phyloP scores from a whole-genome alignment of 1,284 basidiomycete species.

The Leccinum huronense region DNA sequence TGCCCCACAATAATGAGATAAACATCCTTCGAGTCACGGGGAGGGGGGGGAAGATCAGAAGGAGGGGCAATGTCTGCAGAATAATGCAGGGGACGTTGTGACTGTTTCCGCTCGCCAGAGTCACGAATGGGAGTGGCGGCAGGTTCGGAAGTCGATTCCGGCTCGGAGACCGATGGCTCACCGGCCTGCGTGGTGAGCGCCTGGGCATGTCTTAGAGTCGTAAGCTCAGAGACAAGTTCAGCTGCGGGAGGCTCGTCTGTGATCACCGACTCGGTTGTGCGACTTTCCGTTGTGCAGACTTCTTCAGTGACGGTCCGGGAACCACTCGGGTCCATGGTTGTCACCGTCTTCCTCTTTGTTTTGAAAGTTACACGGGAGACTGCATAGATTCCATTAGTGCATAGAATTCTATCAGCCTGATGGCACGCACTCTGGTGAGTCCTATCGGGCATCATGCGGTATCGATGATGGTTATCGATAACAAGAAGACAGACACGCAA shows the following conservation, averaged over 20 bases:
- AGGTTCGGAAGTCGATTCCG: not conserved
- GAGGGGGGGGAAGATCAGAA: not conserved
- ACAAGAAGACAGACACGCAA: not conserved
- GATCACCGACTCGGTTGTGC: not conserved
- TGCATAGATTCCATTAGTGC: not conserved
- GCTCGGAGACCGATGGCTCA: not conserved
- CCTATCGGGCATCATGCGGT: not conserved
- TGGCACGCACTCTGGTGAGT: not conserved
- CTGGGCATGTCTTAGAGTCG: too few species aligned
- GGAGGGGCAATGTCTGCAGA: not conserved
- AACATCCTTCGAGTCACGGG: not conserved
- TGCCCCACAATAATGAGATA: not conserved
- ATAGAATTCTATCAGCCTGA: not conserved
- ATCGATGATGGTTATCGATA: not conserved
- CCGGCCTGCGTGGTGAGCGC: not conserved
- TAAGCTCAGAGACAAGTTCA: not conserved
- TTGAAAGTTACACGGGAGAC: not conserved
- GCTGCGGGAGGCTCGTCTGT: not conserved
- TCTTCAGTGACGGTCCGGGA: not conserved
- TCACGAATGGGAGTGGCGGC: not conserved
- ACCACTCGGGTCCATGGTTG: not conserved
- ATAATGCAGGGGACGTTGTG: not conserved
- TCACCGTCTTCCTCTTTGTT: not conserved
- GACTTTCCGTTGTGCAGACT: not conserved
- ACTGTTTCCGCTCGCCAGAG: not conserved